Percentiles rank a stretch among this genome's conserved stretches.
Evolutionary conservation across 2,329 filamentous ascomycete genomes (phyloP).

Genomic region (Thelonectria blattea): DNA sequence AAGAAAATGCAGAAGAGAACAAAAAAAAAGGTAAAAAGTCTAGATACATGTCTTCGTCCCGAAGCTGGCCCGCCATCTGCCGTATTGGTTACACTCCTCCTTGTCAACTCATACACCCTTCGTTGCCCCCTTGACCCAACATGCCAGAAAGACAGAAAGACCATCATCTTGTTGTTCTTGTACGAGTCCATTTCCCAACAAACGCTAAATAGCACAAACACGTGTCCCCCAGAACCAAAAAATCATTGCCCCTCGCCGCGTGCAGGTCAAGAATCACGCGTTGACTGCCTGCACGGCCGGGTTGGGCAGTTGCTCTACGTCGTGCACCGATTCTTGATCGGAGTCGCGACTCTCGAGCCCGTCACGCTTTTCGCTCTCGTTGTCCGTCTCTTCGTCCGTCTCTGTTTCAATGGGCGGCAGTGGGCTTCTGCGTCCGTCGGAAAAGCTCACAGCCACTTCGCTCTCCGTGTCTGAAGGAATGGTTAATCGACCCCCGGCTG

Average conservation of each 20-base stretch:
- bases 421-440: constrained; percentile 63
- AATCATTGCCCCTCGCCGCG: not conserved
- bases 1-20: constrained; percentile 14
- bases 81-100: constrained; percentile 12
- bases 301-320: constrained; percentile 39
- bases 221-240: constrained; percentile 22
- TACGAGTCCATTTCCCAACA: constrained; percentile 26
- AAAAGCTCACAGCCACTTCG: constrained; percentile 65
- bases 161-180: constrained; percentile 16
- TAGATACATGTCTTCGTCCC: constrained; percentile 33
- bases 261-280: constrained; percentile 34
- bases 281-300: constrained; percentile 42
- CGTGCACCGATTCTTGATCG: constrained; percentile 39
- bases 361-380: constrained; percentile 33
- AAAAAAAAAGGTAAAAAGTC: constrained; percentile 26
- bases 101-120: constrained; percentile 9
- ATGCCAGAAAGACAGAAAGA: constrained; percentile 9
- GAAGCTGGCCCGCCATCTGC: constrained; percentile 16
- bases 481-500: constrained; percentile 49
- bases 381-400: constrained; percentile 37
- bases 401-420: constrained; percentile 58
- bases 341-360: constrained; percentile 38
- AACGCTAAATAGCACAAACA: constrained; percentile 39
- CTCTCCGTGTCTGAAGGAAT: constrained; percentile 65
- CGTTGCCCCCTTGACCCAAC: constrained; percentile 14